Percentiles rank a stretch among this genome's conserved stretches.
phyloP scores from a whole-genome alignment of 108 stramenopile genomes.

The Schizochytrium sp. region DNA sequence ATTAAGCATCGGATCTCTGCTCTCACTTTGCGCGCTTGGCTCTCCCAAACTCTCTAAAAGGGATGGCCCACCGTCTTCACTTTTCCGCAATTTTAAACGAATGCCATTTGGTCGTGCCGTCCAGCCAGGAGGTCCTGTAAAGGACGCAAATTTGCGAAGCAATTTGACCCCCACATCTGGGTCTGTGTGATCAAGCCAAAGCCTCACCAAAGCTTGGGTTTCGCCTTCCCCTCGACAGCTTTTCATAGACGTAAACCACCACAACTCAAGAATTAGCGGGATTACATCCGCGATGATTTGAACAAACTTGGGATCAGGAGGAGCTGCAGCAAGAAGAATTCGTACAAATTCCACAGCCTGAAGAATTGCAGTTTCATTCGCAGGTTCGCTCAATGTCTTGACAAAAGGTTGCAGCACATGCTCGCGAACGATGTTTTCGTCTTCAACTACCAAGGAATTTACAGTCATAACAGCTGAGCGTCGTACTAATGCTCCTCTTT shows the following conservation, averaged over 20 bases:
- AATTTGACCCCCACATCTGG: not conserved
- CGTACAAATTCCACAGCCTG: slow-evolving; percentile 26
- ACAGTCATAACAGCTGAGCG: slow-evolving; percentile 34
- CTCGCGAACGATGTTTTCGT: not conserved
- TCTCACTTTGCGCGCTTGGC: too few species aligned
- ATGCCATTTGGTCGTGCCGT: not conserved
- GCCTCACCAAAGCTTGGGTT: slow-evolving; percentile 19
- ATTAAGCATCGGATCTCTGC: too few species aligned
- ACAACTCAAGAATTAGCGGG: not conserved
- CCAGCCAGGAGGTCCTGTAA: not conserved
- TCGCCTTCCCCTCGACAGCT: slow-evolving; percentile 12
- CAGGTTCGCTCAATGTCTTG: not conserved
- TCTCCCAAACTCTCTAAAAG: not conserved
- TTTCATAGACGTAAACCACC: not conserved
- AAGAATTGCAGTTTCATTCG: not conserved
- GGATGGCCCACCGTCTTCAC: not conserved
- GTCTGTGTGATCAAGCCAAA: slow-evolving; percentile 28
- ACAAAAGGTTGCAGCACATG: not conserved
- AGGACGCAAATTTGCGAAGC: not conserved
- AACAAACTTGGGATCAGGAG: not conserved
- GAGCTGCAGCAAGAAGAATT: slow-evolving; percentile 21
- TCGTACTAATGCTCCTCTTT: slow-evolving; percentile 1
- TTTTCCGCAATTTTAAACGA: not conserved
- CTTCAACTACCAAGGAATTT: not conserved
- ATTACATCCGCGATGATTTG: not conserved